Evolutionary conservation across 306 rosid species (phyloP), one percentile per base, ranked within the genome.

Genomic region (Rubus parviflorus): DNA sequence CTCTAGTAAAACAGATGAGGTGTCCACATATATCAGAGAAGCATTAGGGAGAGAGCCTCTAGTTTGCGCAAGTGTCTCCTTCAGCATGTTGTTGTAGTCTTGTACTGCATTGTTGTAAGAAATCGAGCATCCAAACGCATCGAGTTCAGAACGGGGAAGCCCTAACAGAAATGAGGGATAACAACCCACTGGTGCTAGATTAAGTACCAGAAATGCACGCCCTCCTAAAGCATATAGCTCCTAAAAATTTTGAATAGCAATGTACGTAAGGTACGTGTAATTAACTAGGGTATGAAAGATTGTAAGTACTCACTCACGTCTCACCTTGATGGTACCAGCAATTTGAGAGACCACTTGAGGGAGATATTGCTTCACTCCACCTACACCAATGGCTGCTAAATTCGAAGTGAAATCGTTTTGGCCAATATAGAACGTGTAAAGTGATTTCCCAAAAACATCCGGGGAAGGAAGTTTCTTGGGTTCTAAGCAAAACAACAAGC

Each of bases 321-420:
- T 74, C 23, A 93, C 97, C 95, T 84, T 87, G 78, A 95, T 73
- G 38, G 96, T 86, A 20, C 82, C 72, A 43, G 81, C 86, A 79
- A 90, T 92, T 86, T 90, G 97, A 16, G 49, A 78, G 54, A 86
- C 72, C 8, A 94, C 90, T 88, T 85, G 85, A 71, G 97, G 97
- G 17, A 90, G 68, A 83, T 54, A 81, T 8, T 83, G 84, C 81
- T 79, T 85, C 72, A 87, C 87, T 73, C 91, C 90, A 25, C 51
- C 37, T 7, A 86, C 70, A 35, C 98, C 97, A 77, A 75, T 76
- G 42, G 74, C 81, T 46, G 73, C 88, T 74, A 94, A 81, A 72
- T 88, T 90, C 83, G 97, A 89, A 51, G 97, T 92, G 86, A 90
- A 92, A 76, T 92, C 97, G 80, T 89, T 95, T 82, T 95, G 98